Percentiles rank a stretch among this genome's conserved stretches.
These are phyloP conservation scores for Pseudopithomyces chartarum DNA, from an alignment of 2,329 filamentous ascomycete species.

Conservation along the genomic window DNA sequence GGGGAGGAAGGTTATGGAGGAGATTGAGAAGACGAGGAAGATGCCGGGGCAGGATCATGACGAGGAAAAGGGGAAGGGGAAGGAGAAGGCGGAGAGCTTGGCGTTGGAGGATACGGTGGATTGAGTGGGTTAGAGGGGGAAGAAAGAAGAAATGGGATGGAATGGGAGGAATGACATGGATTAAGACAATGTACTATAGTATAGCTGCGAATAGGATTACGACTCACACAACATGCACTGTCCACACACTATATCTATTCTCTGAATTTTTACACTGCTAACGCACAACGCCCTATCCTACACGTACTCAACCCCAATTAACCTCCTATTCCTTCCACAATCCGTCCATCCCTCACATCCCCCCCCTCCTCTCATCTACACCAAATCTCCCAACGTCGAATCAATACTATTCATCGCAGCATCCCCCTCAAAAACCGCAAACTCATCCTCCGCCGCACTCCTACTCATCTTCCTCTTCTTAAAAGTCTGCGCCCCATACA, in stretches of 20 bases:
- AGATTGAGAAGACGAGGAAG: conserved; percentile 58
- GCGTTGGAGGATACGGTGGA: not conserved
- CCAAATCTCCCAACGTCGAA: conserved; percentile 64
- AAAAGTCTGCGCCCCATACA: conserved; percentile 25
- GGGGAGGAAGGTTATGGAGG: conserved; percentile 76
- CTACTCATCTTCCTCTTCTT: conserved; percentile 48
- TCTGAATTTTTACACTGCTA: too few relatives aligned
- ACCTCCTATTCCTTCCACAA: too few relatives aligned
- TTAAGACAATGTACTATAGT: not conserved
- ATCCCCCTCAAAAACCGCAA: conserved; percentile 49
- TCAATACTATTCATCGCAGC: conserved; percentile 63
- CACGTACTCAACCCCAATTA: too few relatives aligned
- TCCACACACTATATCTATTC: too few relatives aligned
- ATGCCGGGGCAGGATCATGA: conserved; percentile 48
- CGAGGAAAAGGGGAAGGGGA: not conserved
- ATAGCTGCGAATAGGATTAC: conserved; percentile 8
- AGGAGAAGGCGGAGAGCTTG: not conserved
- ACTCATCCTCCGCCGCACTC: conserved; percentile 42
- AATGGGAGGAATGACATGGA: not conserved
- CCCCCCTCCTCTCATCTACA: too few relatives aligned
- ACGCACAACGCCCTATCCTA: too few relatives aligned
- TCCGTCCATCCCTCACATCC: too few relatives aligned
- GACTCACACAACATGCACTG: not conserved
- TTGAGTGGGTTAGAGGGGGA: not conserved
- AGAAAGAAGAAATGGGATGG: not conserved